Conservation (phyloP, 805 yeast genomes). For the Candida coquimbonensis region DNA sequence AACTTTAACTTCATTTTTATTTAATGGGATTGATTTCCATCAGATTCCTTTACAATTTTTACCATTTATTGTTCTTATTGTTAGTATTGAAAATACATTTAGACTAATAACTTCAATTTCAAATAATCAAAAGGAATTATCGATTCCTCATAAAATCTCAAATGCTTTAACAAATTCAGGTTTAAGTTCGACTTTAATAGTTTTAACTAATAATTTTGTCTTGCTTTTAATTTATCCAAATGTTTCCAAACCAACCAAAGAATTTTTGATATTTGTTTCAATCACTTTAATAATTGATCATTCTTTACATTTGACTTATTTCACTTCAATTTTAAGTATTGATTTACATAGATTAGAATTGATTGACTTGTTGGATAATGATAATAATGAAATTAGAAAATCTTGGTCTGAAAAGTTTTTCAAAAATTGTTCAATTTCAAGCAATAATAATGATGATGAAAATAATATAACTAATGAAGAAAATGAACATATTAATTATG, state of each 20-base stretch:
- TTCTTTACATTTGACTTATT: slow-evolving; percentile 53
- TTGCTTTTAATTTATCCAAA: slow-evolving; percentile 24
- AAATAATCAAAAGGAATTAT: slow-evolving; percentile 34
- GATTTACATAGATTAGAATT: slow-evolving; percentile 61
- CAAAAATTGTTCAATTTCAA: no score
- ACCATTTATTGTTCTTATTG: slow-evolving; percentile 34
- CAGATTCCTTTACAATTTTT: slow-evolving; percentile 35
- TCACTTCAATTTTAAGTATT: slow-evolving; percentile 57
- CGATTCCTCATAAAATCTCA: slow-evolving; percentile 32
- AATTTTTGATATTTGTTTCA: slow-evolving; percentile 39
- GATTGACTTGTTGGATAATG: slow-evolving; percentile 37
- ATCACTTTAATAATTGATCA: slow-evolving; percentile 52
- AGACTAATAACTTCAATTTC: slow-evolving; percentile 36
- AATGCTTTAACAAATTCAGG: slow-evolving; percentile 31
- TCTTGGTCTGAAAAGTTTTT: neutral
- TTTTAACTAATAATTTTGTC: slow-evolving; percentile 22
- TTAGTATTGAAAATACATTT: slow-evolving; percentile 42
- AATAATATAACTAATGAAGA: neutral
- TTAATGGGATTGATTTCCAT: slow-evolving; percentile 26
- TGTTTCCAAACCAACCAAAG: slow-evolving; percentile 28
- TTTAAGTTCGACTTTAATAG: slow-evolving; percentile 31
- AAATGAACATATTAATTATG: neutral
- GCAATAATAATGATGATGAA: neutral
- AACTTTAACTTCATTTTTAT: slow-evolving; percentile 33
- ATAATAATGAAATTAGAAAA: neutral